A percentile compares a stretch with the other conserved stretches of the same genome.
phyloP scores from a whole-genome alignment of 257 asterid genomes.

The Nicotiana noctiflora region DNA sequence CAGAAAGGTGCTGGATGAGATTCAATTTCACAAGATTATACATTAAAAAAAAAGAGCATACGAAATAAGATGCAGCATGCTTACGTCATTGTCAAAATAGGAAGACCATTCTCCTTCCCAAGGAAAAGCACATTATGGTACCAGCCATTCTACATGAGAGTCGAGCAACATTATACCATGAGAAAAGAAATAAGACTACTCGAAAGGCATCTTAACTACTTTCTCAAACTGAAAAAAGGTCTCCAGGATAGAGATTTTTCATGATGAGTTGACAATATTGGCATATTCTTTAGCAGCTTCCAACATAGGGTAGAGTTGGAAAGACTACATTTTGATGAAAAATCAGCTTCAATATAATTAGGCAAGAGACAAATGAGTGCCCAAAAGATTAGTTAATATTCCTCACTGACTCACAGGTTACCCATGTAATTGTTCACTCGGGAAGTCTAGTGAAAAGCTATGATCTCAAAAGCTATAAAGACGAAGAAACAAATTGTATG shows the following conservation, averaged over 20 bases:
- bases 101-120: constrained; percentile 66
- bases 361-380: neutral
- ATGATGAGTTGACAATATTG: neutral
- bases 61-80: constrained; percentile 13
- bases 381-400: neutral
- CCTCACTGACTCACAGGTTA: neutral
- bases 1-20: neutral
- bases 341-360: neutral
- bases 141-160: constrained; percentile 64
- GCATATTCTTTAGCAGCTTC: neutral
- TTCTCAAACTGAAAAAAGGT: neutral
- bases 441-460: neutral
- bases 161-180: constrained; percentile 3
- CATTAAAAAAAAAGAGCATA: neutral
- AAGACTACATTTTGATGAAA: neutral
- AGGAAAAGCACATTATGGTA: constrained; percentile 69
- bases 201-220: neutral
- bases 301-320: neutral
- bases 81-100: constrained; percentile 90
- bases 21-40: neutral
- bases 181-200: neutral
- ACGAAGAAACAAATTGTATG: neutral
- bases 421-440: neutral
- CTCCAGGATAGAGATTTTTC: neutral
- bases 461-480: neutral